Base-by-base conservation (phyloP, 176 grass and related monocot species). In the Juncus effusus region DNA sequence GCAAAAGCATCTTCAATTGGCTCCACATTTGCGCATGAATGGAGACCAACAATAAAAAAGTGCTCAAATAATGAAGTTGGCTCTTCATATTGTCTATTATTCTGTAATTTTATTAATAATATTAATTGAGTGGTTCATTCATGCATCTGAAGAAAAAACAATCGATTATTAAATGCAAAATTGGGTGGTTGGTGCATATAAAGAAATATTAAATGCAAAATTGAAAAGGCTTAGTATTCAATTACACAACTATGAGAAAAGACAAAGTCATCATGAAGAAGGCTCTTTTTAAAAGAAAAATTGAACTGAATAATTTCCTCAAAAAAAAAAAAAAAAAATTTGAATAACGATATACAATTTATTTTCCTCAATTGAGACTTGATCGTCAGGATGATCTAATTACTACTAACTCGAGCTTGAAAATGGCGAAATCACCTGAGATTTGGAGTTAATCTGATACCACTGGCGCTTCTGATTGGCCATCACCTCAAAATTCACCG, bases 1-100 rank as follows among this genome's bases (percentile, higher is more conserved):
- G 89, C 88, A 87, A 93, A 99, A 76, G 88, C 88, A 70, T 93
- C 82, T 76, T 99, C 94, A 73, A 99, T 80, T n/a, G 69, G 72
- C 74, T 80, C 75, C 54, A 93, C 79, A 69, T 99, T 87, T 84
- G 94, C 85, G 86, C 76, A 93, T 40, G 94, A 93, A 72, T 93
- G 94, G 60, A 99, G 94, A 35, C 94, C 94, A 38, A 93, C 80
- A 47, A 99, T 81, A 9, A 93, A 89, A 80, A 99, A 93, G 60
- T 89, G 75, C 57, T 99, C 94, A 70, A 83, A 99, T 42, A 99
- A 79, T 3, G 80, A 72, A n/a, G 60, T 69, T 38, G 85, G 83
- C 58, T 93, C 88, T 52, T 75, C 84, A 36, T 77, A 78, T 78
- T 81, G 83, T 54, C 65, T 82, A 68, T 82, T 68, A 80, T 82